Evolutionary conservation across 1,284 basidiomycete species (phyloP), one percentile per base, ranked within the genome.

Genomic region (Exobasidium cylindrosporum): DNA sequence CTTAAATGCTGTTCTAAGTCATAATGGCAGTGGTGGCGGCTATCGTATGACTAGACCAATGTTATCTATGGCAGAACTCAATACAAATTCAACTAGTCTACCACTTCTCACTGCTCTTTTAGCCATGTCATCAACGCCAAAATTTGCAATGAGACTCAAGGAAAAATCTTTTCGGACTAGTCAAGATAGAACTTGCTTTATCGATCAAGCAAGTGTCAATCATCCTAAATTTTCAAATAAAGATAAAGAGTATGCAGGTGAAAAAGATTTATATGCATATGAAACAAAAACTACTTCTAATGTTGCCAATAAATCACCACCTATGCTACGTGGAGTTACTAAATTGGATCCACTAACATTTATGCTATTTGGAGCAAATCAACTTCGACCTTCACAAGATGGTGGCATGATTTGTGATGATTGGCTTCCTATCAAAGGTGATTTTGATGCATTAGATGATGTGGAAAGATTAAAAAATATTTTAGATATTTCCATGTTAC

Each of bases 341-440:
- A 87, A 89, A 35, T 82, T 97, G 32, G 93, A 97, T 80, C 90
- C 90, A 7, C 84, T 97, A 83, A 89, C 89, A 0, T 96, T 93
- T 79, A 86, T 96, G 82, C 84, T 97, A 10, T 97, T 97, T 70
- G 94, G 94, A 13, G 92, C 92, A 0, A 87, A 90, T 79, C 85
- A 88, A 60, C 84, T 93, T 46, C 57, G 68, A 13, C 47, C 47
- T 13, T 82, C 86, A 61, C 85, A 68, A 29, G 50, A 70, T 54
- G 46, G 70, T 43, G 70, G 76, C 11, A 64, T 79, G 46, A 87
- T 90, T 76, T 94, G 91, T 77, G 94, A 97, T 75, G 86, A 86
- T 50, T 97, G 94, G 94, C 83, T 97, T 24, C 91, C 92, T 10
- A 86, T 97, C 56, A 84, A 87, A 28, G 93, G 93, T 47, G 74